These are phyloP conservation scores for Saturnispora dispora DNA, from an alignment of 805 yeast species.

Conservation along the genomic window DNA sequence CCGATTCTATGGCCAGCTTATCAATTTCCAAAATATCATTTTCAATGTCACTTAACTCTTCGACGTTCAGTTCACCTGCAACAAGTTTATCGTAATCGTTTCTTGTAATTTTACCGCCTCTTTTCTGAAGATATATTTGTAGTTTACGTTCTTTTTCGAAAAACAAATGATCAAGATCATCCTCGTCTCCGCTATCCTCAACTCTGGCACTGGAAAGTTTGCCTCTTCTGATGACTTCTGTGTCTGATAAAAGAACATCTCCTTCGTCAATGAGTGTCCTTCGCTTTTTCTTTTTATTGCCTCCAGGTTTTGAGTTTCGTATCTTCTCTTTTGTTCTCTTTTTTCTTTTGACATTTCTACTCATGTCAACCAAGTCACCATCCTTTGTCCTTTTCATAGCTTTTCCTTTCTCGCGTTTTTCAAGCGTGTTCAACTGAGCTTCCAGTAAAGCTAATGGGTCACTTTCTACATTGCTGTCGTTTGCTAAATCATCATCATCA, in stretches of 20 bases:
- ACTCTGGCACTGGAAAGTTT: slow-evolving; percentile 46
- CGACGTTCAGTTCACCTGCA: slow-evolving; percentile 5
- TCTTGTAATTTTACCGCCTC: slow-evolving; percentile 22
- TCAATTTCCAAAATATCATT: slow-evolving; percentile 5
- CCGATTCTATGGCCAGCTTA: not conserved
- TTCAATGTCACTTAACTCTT: slow-evolving; percentile 10
- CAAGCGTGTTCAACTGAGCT: slow-evolving; percentile 19
- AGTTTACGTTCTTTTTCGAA: slow-evolving; percentile 47
- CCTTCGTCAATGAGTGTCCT: slow-evolving; percentile 26
- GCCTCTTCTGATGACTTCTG: slow-evolving; percentile 10
- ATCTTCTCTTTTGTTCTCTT: slow-evolving; percentile 8
- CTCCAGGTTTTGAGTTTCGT: slow-evolving; percentile 1
- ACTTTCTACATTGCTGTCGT: slow-evolving; percentile 33
- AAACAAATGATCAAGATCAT: slow-evolving; percentile 42
- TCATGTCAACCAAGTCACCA: slow-evolving; percentile 11
- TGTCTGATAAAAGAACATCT: slow-evolving; percentile 13
- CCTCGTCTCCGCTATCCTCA: slow-evolving; percentile 57
- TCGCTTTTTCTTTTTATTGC: slow-evolving; percentile 6
- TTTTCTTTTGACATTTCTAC: slow-evolving; percentile 1
- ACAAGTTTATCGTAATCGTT: slow-evolving; percentile 19
- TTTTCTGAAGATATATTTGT: slow-evolving; percentile 27
- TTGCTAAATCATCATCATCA: slow-evolving; percentile 23
- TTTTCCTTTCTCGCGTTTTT: slow-evolving; percentile 18
- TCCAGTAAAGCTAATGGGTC: slow-evolving; percentile 35
- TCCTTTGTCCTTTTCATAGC: slow-evolving; percentile 17